Evolutionary conservation across 768 basidiomycete genomes (phyloP).

Genomic region (Saitozyma sp.): DNA sequence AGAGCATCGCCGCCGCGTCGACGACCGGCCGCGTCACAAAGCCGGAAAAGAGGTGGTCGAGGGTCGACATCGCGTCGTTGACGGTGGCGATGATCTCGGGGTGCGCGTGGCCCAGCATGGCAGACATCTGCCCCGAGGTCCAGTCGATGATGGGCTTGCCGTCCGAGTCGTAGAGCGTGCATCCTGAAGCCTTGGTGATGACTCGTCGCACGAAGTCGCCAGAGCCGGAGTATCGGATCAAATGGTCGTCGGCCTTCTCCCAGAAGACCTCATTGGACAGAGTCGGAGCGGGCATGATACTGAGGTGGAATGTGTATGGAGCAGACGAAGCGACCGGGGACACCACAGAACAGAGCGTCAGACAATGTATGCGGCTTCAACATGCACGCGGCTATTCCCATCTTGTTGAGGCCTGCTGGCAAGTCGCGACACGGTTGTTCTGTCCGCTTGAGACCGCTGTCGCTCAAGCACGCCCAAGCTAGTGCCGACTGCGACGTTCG

Average conservation of each 20-base stretch:
- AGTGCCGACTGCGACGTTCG: too few relatives aligned
- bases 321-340: too few relatives aligned
- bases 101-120: slow-evolving; percentile 17
- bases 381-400: too few relatives aligned
- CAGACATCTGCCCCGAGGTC: slow-evolving; percentile 42
- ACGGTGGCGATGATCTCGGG: slow-evolving; percentile 32
- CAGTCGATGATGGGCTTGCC: slow-evolving; percentile 38
- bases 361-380: too few relatives aligned
- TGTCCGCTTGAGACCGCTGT: too few relatives aligned
- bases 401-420: too few relatives aligned
- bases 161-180: slow-evolving; percentile 22
- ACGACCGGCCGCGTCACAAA: slow-evolving; percentile 34
- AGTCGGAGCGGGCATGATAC: too few relatives aligned
- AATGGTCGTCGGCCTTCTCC: not conserved
- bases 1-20: slow-evolving; percentile 20
- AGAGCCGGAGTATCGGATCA: not conserved
- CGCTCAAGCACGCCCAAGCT: too few relatives aligned
- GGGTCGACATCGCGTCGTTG: slow-evolving; percentile 10
- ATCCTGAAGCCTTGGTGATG: not conserved
- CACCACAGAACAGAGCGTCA: too few relatives aligned
- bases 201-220: not conserved
- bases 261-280: not conserved
- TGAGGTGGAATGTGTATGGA: too few relatives aligned
- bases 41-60: slow-evolving; percentile 41
- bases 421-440: too few relatives aligned